A percentile compares a stretch with the other conserved stretches of the same genome.
phyloP scores from a whole-genome alignment of 768 basidiomycete genomes.

The Lentinus tigrinus region DNA sequence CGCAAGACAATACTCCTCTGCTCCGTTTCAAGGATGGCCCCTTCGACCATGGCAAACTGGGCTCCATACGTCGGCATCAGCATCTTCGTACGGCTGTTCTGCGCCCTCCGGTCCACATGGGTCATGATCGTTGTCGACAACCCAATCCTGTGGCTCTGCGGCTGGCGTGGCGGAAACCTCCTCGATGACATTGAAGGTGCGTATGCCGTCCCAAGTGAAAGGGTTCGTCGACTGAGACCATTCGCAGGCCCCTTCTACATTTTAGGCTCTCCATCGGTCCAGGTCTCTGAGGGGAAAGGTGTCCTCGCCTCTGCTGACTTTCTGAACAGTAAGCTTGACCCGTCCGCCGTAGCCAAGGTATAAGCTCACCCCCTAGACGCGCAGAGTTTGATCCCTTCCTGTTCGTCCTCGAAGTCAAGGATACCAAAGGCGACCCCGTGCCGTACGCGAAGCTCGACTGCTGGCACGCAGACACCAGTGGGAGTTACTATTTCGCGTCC shows the following conservation, averaged over 20 bases:
- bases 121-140: slow-evolving; percentile 9
- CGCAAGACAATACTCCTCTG: not conserved
- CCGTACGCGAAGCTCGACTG: slow-evolving; percentile 21
- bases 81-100: slow-evolving; percentile 1
- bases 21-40: not conserved
- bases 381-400: slow-evolving; percentile 22
- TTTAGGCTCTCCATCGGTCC: slow-evolving; percentile 19
- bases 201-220: not conserved
- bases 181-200: slow-evolving; percentile 16
- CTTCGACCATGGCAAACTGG: slow-evolving; percentile 5
- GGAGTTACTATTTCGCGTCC: slow-evolving; percentile 19
- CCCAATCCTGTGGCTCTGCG: slow-evolving; percentile 2
- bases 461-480: slow-evolving; percentile 26
- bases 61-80: slow-evolving; percentile 3
- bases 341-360: too few relatives aligned
- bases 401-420: slow-evolving; percentile 16
- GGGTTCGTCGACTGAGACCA: too few relatives aligned
- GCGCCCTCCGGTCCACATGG: not conserved
- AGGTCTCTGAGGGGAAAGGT: slow-evolving; percentile 26
- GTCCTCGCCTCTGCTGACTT: slow-evolving; percentile 19
- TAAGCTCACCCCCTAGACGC: not conserved
- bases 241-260: slow-evolving; percentile 25
- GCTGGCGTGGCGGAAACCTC: slow-evolving; percentile 3
- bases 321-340: slow-evolving; percentile 10
- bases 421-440: slow-evolving; percentile 23